Evolutionary conservation across 192 early-diverging fungal genomes (phyloP).

Genomic region (Coemansia sp.): DNA sequence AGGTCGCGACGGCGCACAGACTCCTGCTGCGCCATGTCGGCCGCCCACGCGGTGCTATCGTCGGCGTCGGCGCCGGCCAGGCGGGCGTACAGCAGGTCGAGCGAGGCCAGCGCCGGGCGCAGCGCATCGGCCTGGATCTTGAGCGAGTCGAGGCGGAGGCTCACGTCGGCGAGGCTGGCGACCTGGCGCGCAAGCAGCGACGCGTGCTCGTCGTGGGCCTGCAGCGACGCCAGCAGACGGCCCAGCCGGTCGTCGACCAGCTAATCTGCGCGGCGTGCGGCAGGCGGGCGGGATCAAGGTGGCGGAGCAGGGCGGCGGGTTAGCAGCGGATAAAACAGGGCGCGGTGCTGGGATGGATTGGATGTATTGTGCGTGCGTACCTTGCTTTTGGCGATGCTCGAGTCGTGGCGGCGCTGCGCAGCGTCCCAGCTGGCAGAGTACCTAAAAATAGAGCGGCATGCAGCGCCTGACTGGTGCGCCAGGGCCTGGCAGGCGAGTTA

Average conservation of each 20-base stretch:
- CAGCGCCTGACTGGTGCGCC: not conserved
- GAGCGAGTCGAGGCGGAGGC: slow-evolving; percentile 14
- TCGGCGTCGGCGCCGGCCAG: slow-evolving; percentile 17
- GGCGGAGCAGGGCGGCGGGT: too few relatives aligned
- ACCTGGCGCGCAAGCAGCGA: slow-evolving; percentile 14
- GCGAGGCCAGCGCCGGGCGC: slow-evolving; percentile 7
- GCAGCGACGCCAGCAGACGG: slow-evolving; percentile 4
- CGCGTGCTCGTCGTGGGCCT: slow-evolving; percentile 18
- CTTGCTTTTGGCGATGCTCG: slow-evolving; percentile 32
- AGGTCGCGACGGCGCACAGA: slow-evolving; percentile 24
- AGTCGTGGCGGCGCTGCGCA: slow-evolving; percentile 30
- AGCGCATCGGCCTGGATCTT: slow-evolving; percentile 16
- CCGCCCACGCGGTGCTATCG: slow-evolving; percentile 3
- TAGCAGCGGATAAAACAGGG: too few relatives aligned
- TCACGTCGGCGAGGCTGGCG: slow-evolving; percentile 12
- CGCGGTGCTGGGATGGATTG: too few relatives aligned
- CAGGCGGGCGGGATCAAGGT: too few relatives aligned
- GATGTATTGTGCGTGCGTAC: slow-evolving; percentile 12
- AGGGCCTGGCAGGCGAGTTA: not conserved
- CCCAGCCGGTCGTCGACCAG: slow-evolving; percentile 19
- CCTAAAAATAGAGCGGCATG: slow-evolving; percentile 25
- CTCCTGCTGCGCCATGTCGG: slow-evolving; percentile 27
- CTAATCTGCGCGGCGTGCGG: too few relatives aligned
- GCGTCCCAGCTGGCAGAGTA: slow-evolving; percentile 26
- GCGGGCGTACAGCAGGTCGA: slow-evolving; percentile 23